phyloP scores from a whole-genome alignment of 2,329 filamentous ascomycete species.

The Epichloe bromicola region DNA sequence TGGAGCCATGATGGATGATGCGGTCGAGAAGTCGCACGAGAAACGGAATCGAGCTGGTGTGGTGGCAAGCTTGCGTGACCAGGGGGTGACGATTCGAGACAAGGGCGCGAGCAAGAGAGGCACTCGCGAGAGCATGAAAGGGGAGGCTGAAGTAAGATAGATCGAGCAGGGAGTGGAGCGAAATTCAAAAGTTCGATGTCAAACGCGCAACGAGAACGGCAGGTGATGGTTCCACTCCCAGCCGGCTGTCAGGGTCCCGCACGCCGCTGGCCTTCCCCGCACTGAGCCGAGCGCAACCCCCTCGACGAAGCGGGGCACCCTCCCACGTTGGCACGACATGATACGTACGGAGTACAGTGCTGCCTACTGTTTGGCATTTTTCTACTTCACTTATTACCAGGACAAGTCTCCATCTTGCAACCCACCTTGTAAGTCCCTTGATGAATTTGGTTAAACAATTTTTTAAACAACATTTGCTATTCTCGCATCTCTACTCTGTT shows the following conservation, averaged over 20 bases:
- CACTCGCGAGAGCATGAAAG: neutral
- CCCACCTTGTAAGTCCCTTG: too few relatives aligned
- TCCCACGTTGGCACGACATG: too few relatives aligned
- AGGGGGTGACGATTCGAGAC: neutral
- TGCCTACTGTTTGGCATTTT: too few relatives aligned
- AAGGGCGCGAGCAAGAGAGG: neutral
- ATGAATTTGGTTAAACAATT: too few relatives aligned
- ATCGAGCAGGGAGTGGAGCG: too few relatives aligned
- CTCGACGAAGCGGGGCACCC: neutral
- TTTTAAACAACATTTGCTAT: too few relatives aligned
- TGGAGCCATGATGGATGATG: conserved; percentile 34
- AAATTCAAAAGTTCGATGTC: neutral
- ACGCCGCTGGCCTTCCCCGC: neutral
- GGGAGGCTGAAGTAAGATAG: too few relatives aligned
- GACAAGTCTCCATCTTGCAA: too few relatives aligned
- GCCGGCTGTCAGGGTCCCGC: neutral
- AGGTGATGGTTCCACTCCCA: neutral
- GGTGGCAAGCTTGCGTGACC: neutral
- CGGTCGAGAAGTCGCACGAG: conserved; percentile 14
- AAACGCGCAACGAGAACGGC: neutral
- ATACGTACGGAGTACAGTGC: too few relatives aligned
- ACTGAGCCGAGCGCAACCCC: neutral
- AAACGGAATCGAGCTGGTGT: neutral
- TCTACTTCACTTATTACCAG: too few relatives aligned
- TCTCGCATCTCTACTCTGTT: too few relatives aligned